A percentile compares a stretch with the other conserved stretches of the same genome.
phyloP scores from a whole-genome alignment of 345 rosid species.

The Aegle marmelos region DNA sequence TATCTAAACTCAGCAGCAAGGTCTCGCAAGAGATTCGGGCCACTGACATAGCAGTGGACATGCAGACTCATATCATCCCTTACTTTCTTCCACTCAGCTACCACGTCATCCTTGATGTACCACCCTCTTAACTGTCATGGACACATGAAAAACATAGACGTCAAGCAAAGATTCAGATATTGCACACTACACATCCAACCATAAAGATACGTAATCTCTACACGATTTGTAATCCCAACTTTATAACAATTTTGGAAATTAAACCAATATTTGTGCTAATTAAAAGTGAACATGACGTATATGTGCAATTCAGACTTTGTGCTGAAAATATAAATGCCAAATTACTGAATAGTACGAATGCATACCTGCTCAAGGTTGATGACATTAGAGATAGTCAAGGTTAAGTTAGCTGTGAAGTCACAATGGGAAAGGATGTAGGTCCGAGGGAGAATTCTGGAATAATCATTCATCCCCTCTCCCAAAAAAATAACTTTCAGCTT shows the following conservation, averaged over 20 bases:
- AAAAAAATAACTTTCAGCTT: constrained; percentile 69
- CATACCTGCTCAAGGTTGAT: constrained; percentile 74
- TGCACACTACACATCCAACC: background rate
- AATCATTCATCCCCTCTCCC: constrained; percentile 35
- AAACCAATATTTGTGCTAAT: background rate
- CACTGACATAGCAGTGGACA: constrained; percentile 79
- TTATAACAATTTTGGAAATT: background rate
- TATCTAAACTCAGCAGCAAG: constrained; percentile 87
- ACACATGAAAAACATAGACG: background rate
- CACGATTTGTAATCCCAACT: background rate
- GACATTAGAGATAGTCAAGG: constrained; percentile 70
- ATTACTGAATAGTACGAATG: constrained; percentile 1
- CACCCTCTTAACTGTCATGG: constrained; percentile 67
- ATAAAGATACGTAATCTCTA: background rate
- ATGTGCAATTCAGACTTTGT: background rate
- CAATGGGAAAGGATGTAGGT: constrained; percentile 89
- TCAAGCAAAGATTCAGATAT: background rate
- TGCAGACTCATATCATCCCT: constrained; percentile 58
- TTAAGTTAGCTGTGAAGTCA: constrained; percentile 85
- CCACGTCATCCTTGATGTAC: constrained; percentile 86
- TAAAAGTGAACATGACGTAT: too few relatives aligned
- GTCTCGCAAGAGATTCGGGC: constrained; percentile 62
- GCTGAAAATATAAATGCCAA: background rate
- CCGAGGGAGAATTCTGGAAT: constrained; percentile 57
- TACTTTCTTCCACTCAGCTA: constrained; percentile 88